These are phyloP conservation scores for Linnemannia hyalina DNA, from an alignment of 192 early-diverging fungal species.

Conservation along the genomic window DNA sequence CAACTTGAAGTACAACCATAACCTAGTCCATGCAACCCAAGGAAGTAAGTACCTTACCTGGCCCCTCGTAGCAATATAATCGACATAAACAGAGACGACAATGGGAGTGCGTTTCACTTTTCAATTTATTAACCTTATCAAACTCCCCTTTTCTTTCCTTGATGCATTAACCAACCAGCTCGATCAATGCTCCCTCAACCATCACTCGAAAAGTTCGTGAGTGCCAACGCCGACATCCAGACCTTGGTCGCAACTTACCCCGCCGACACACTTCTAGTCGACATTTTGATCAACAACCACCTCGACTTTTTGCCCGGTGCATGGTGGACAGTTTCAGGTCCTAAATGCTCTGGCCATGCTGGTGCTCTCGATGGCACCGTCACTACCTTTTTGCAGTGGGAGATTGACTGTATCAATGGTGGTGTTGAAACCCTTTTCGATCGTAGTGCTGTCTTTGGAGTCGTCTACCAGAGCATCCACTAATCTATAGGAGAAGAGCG, in stretches of 20 bases:
- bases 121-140: neutral
- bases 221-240: slow-evolving; percentile 27
- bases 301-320: slow-evolving; percentile 42
- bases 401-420: slow-evolving; percentile 36
- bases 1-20: slow-evolving; percentile 35
- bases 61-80: neutral
- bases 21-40: slow-evolving; percentile 23
- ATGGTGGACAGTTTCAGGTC: slow-evolving; percentile 46
- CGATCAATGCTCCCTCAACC: slow-evolving; percentile 40
- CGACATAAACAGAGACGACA: neutral
- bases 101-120: neutral
- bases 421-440: slow-evolving; percentile 12
- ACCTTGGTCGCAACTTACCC: slow-evolving; percentile 23
- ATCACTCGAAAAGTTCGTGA: slow-evolving; percentile 22
- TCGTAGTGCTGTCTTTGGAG: slow-evolving; percentile 16
- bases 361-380: slow-evolving; percentile 11
- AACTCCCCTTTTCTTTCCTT: neutral
- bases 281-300: slow-evolving; percentile 26
- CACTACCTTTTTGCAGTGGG: slow-evolving; percentile 24
- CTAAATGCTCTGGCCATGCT: slow-evolving; percentile 12
- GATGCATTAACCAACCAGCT: neutral
- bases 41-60: slow-evolving; percentile 33
- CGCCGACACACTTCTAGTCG: slow-evolving; percentile 3
- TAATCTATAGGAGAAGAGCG: neutral
- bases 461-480: slow-evolving; percentile 4